These are phyloP conservation scores for Populus hybrid DNA, from an alignment of 441 rosid genomes.

Conservation along the genomic window DNA sequence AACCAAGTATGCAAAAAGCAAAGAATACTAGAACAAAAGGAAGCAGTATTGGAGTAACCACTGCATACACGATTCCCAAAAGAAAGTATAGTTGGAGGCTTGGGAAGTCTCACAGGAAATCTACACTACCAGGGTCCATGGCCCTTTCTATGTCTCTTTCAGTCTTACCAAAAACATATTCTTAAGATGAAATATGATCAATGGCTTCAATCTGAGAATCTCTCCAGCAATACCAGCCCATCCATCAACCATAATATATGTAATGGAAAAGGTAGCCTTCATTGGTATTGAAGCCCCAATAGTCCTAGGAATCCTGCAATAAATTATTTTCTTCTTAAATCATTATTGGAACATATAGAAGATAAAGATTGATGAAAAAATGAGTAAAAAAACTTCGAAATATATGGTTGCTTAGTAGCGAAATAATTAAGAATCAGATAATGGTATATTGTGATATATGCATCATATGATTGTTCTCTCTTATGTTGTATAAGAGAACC, in stretches of 20 bases:
- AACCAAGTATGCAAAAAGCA: constrained; percentile 84
- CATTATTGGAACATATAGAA: constrained; percentile 2
- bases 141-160: constrained; percentile 79
- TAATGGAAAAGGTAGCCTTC: constrained; percentile 94
- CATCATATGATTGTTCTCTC: neutral
- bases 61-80: constrained; percentile 91
- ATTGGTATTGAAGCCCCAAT: constrained; percentile 95
- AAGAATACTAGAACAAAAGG: constrained; percentile 88
- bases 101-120: constrained; percentile 85
- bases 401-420: no score
- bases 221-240: constrained; percentile 98
- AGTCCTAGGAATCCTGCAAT: constrained; percentile 85
- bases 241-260: constrained; percentile 95
- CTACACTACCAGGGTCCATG: constrained; percentile 83
- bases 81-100: constrained; percentile 90
- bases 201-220: constrained; percentile 78
- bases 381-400: neutral
- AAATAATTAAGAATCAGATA: neutral
- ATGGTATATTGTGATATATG: neutral
- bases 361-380: neutral
- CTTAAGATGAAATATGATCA: constrained; percentile 86
- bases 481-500: neutral
- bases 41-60: constrained; percentile 92
- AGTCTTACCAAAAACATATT: constrained; percentile 86
- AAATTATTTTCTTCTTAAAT: neutral